Base-by-base conservation (phyloP, 768 basidiomycete species). In the Tulasnella sp. region DNA sequence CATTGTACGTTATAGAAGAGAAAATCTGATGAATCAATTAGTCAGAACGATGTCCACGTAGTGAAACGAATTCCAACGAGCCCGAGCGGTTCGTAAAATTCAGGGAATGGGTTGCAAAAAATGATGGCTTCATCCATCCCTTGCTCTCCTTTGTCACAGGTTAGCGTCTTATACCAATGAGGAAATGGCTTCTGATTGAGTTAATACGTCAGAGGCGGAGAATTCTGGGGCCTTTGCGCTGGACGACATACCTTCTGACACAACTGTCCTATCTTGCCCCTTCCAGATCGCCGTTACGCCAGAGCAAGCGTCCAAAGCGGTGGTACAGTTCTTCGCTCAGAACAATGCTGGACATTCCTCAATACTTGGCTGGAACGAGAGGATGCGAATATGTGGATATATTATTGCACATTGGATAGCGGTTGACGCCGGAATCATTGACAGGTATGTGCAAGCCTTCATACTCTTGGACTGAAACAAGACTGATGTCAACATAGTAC, bases 331-430 rank as follows among this genome's bases (percentile, higher is more conserved):
- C 15, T 58, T 80, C 24, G 48, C 59, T 45, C 50, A 55, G 12
- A 13, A 15, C 12, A 44, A n/a, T 24, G 29, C 41, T n/a, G 12
- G 13, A 13, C 45, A 13, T 22, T 46, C 27, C 29, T 20, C 10
- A 12, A 34, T 34, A 15, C 27, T 33, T 13, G 10, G 28, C 13
- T 44, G 53, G 37, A 56, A 25, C 16, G 79, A 78, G 59, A 69
- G 81, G 10, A 81, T 87, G 63, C 71, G 78, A 59, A 77, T 86
- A 31, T 75, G 74, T 54, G 66, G 72, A 1, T 89, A 89, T 60
- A 57, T 88, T 13, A 69, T 69, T 45, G 67, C 83, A 53, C 84
- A 87, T 62, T 75, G 70, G 69, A 70, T 83, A 39, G 25, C 43
- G 48, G 69, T 31, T 65, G 60, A 51, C 28, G 15, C 27, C 15